Base-by-base conservation (phyloP, 495 filamentous ascomycete species). In the Tuber aestivum region DNA sequence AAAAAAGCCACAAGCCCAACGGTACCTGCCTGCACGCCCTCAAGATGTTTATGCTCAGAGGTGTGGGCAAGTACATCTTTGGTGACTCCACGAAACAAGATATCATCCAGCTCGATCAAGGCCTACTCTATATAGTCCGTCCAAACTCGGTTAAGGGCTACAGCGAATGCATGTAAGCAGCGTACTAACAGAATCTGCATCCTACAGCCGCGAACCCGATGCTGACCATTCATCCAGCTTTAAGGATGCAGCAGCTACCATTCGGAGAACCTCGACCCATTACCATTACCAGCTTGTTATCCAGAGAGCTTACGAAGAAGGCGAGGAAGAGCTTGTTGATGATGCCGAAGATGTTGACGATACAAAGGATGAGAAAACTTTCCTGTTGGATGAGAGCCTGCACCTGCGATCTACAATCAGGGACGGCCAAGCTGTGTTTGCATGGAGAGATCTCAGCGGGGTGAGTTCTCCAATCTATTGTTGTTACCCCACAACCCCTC, bases 211-310 rank as follows among this genome's bases (percentile, higher is more conserved):
- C 50, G 42, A 42, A 27, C 21, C 61, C 65, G n/a, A 70, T 65
- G 56, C 37, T 80, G 40, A 82, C 71, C 45, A 41, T 69, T 8
- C 69, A 69, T 56, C n/a, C 37, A 83, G 82, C 84, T 99, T 97
- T 89, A 97, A 97, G 82, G 95, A 99, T 90, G 91, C 93, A 44
- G 93, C 91, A 42, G 94, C 94, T 37, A 91, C 91, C 48, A 97
- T 99, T 80, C 91, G 95, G 76, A 90, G 93, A 37, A 97, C 96
- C 14, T 94, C 92, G 3, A 94, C 96, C 83, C 93, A 97, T 41
- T 98, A 91, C 81, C 94, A 99, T 81, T 99, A 98, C 83, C 95
- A 98, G 83, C 91, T 99, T 48, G 95, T 98, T 71, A 89, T 99
- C 35, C 96, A 97, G 83, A 88, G 95, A 74, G 96, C 94, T 74